Conservation (phyloP, 345 rosid species). For the Nephelium lappaceum region DNA sequence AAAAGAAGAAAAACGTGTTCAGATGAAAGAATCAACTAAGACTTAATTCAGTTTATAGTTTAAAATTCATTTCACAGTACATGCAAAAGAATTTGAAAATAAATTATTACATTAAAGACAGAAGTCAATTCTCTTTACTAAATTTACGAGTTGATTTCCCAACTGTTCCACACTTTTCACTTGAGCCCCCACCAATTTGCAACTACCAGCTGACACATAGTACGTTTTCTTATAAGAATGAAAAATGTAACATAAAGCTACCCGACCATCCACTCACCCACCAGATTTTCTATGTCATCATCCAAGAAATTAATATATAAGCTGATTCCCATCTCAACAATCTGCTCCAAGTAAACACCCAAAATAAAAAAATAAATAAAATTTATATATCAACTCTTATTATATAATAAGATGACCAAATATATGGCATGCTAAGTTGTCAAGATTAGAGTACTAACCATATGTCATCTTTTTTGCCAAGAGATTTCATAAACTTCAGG, state of each 20-base stretch:
- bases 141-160: neutral
- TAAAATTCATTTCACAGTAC: neutral
- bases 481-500: constrained; percentile 36
- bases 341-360: neutral
- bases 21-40: neutral
- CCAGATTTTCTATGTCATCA: neutral
- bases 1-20: neutral
- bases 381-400: neutral
- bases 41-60: too few species aligned
- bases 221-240: neutral
- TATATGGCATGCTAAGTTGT: neutral
- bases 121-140: neutral
- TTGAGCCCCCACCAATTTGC: neutral
- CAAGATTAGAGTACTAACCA: constrained; percentile 24
- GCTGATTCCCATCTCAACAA: neutral
- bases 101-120: neutral
- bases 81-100: neutral
- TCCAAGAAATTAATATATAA: neutral
- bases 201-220: neutral
- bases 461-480: constrained; percentile 45
- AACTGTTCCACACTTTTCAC: neutral
- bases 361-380: neutral
- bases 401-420: too few species aligned
- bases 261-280: neutral
- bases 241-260: neutral